Base-by-base conservation (phyloP, 805 yeast species). In the Brettanomyces bruxellensis region DNA sequence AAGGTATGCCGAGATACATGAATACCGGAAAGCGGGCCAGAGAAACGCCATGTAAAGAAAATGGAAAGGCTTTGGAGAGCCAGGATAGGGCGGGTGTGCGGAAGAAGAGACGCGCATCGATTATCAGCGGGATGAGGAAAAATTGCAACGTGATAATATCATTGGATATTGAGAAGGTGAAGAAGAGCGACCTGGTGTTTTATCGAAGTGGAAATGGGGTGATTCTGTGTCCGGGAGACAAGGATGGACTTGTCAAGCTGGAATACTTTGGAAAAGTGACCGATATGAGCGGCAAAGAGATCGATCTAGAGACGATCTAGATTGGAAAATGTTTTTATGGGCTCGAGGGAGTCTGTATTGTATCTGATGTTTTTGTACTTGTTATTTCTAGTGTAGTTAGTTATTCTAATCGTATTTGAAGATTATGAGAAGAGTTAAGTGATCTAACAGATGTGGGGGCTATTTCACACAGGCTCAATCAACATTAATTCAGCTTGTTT, bases 61-160 rank as follows among this genome's bases (percentile, higher is more conserved):
- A 12, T 8, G 7, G 7, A 4, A 7, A 35, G 3, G 38, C 12
- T 6, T 12, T 25, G 32, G 9, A 9, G 11, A 9, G 32, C 32
- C 7, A 28, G 32, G 38, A n/a, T 18, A 12, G 38, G 7, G 13
- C 14, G n/a, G 38, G 13, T 35, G 14, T n/a, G 6, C 38, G 38
- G 38, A 18, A n/a, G 8, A 68, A 69, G 4, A 28, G 32, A 28
- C 32, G 11, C 2, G 59, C 60, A 4, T 59, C 64, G 13, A 81
- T 81, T 12, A 70, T 83, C 12, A 79, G 90, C 50, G 98, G 98
- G 0, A 77, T 88, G 69, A 69, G 97, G 44, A 54, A 62, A n/a
- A 67, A 69, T 38, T 66, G 80, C 46, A 68, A 72, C 25, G 77
- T 84, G 1, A 63, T 79, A 46, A 81, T 93, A 3, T 84, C 75